Evolutionary conservation across 139 green algal genomes (phyloP).

Genomic region (Tetradesmus obliquus): DNA sequence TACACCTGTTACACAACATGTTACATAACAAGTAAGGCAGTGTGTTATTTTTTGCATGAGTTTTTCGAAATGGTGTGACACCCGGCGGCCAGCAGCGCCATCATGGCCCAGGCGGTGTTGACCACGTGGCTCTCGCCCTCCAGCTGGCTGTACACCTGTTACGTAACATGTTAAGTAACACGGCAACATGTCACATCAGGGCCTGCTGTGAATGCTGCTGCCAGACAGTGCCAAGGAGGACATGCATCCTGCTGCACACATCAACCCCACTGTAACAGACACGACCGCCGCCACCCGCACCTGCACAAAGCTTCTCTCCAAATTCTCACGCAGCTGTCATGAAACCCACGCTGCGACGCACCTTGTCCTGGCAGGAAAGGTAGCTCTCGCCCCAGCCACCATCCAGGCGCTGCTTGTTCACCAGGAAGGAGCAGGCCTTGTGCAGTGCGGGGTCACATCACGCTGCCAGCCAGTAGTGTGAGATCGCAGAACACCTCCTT

Average conservation of each 20-base stretch:
- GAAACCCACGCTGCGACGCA: conserved; percentile 26
- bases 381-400: conserved; percentile 99
- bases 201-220: not conserved
- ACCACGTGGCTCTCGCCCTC: conserved; percentile 88
- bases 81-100: conserved; percentile 82
- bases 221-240: not conserved
- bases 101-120: conserved; percentile 95
- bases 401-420: conserved; percentile 87
- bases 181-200: no score
- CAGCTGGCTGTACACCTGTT: conserved; percentile 89
- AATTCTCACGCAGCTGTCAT: no score
- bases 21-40: no score
- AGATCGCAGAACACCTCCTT: no score
- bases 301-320: no score
- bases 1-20: conserved; percentile 80
- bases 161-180: not conserved
- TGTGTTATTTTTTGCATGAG: no score
- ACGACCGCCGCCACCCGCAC: not conserved
- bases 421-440: conserved; percentile 76
- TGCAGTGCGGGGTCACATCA: no score
- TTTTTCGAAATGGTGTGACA: conserved; percentile 59
- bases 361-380: conserved; percentile 96
- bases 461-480: no score
- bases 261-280: not conserved
- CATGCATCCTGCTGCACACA: not conserved